Base-by-base conservation (phyloP, 345 rosid species). In the Eucalyptus fibrosa region DNA sequence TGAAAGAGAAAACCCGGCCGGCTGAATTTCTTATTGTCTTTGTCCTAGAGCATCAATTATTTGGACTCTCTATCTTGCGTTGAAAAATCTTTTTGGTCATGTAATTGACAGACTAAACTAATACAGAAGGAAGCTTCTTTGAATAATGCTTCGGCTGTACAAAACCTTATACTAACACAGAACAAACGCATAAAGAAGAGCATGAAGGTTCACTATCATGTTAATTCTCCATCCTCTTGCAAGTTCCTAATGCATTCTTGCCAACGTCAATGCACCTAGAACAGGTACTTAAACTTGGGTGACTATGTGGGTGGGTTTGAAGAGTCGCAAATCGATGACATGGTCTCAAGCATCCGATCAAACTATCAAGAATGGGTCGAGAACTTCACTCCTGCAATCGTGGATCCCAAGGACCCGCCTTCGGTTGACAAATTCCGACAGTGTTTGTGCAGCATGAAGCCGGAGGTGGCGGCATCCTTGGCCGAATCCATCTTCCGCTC, bases 271-370 rank as follows among this genome's bases (percentile, higher is more conserved):
- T n/a, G 18, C 16, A 50, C 34, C 50, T 30, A 9, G 30, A 81
- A 72, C 62, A 90, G 91, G 87, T 90, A 88, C 56, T 69, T 90
- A 45, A 88, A 90, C 89, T 21, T 45, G 12, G 88, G 49, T 40
- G 89, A 69, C 86, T 86, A 85, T 17, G 86, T 88, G 50, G 91
- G 91, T 34, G 91, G 91, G 53, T 90, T 90, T 69, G 91, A 81
- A 12, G 86, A 15, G 28, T 24, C 90, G 19, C 88, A 53, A 26
- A 53, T 90, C 13, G 90, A 88, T 45, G 34, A 55, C 37, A 51
- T 90, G 50, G 37, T 90, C 86, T 49, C 88, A 21, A 51, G 56
- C 87, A 88, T 90, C 9, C 86, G 88, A 55, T 88, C 91, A 3
- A 65, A 86, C 80, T 90, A 90, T 88, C 50, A 37, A 51, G 14